Evolutionary conservation across 1,284 basidiomycete species (phyloP), one percentile per base, ranked within the genome.

Genomic region (Rhodotorula sp.): DNA sequence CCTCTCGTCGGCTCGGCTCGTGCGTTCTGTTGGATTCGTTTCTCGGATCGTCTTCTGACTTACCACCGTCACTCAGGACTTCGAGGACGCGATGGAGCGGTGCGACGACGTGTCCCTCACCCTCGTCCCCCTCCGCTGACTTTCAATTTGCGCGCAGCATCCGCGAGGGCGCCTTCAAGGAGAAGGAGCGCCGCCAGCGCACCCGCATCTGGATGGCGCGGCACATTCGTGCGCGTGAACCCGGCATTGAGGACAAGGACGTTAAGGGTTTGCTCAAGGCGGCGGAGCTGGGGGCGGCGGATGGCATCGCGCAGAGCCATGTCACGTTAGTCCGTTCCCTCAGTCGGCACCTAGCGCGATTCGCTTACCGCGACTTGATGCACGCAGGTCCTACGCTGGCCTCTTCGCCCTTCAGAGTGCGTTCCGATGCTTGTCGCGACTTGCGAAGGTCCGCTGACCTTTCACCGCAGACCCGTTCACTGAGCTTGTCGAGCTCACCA

Each of bases 401-500:
- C 39, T 71, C 0, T 74, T 61, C 53, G 72, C 72, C 0, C 34
- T 71, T 1, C 63, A 69, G 19, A 74, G 69, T 73, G 17, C 9
- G 71, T 37, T n/a, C 7, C 21, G 22, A 32, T 36, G 5, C 48
- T 12, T 21, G 3, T 32, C 39, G 9, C 22, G 29, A 17, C n/a
- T 25, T 53, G 50, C 21, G 61, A 41, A 44, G 37, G 50, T 22
- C 6, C 50, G n/a, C 21, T 29, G 21, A 39, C 21, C n/a, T 17
- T 19, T 9, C 5, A 7, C 25, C 34, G 37, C 58, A 73, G 71
- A 74, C 46, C 73, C 70, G 15, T 72, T 72, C 68, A 72, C 68
- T n/a, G 73, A 75, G 62, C 57, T 75, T 34, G 68, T 64, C 6
- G 73, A 72, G 53, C 68, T 75, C 54, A 72, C 73, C n/a, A 39